Conservation (phyloP, 129 eudicot species). For the Lactuca sativa region DNA sequence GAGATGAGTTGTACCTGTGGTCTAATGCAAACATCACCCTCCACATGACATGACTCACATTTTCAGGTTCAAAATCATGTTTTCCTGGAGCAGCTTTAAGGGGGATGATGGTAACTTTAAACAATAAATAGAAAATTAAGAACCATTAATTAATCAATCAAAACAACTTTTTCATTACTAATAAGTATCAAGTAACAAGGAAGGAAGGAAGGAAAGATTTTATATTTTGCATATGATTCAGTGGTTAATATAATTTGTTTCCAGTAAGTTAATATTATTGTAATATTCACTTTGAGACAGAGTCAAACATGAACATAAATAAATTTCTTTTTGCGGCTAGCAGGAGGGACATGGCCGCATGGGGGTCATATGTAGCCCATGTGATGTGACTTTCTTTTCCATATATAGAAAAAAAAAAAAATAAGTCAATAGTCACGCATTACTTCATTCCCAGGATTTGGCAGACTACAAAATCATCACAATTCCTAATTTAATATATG, state of each 20-base stretch:
- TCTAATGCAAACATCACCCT: slow-evolving; percentile 16
- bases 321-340: slow-evolving; percentile 12
- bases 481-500: too few species aligned
- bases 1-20: too few species aligned
- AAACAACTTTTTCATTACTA: too few species aligned
- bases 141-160: too few species aligned
- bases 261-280: too few species aligned
- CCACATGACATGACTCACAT: slow-evolving; percentile 6
- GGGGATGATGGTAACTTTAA: too few species aligned
- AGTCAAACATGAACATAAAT: slow-evolving; percentile 5
- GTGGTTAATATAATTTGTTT: too few species aligned
- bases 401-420: slow-evolving; percentile 4
- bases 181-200: too few species aligned
- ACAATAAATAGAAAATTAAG: too few species aligned
- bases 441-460: slow-evolving; percentile 23
- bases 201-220: too few species aligned
- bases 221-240: too few species aligned
- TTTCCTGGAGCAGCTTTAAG: too few species aligned
- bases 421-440: slow-evolving; percentile 2
- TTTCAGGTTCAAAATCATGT: slow-evolving; percentile 1
- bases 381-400: slow-evolving; percentile 5
- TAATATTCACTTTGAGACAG: neutral
- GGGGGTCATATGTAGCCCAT: slow-evolving; percentile 14
- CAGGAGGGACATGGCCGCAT: neutral
- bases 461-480: slow-evolving; percentile 5